Base-by-base conservation (phyloP, 306 rosid genomes). In the Cercis canadensis region DNA sequence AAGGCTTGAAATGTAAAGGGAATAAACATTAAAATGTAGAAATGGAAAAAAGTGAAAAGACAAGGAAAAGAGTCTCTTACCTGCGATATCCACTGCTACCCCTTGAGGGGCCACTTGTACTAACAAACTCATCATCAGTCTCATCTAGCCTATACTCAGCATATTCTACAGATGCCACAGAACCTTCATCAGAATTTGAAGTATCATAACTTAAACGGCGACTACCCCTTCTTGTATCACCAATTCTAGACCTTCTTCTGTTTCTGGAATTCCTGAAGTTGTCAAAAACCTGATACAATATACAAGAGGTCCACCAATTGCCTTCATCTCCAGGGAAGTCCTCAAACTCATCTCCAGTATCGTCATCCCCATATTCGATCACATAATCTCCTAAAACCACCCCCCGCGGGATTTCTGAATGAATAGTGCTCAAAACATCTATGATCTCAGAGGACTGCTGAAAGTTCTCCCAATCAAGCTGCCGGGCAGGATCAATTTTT, bases 271-370 rank as follows among this genome's bases (percentile, higher is more conserved):
- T 90, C 74, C 98, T 87, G 36, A 93, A 80, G 80, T 93, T 87
- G 69, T 93, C 94, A 19, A 93, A 90, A 33, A 89, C 93, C 66
- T 92, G 97, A 82, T 93, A 93, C 74, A 90, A 77, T 47, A 93
- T 90, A 71, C 98, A 93, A 16, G 97, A 90, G 74, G 96, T 93
- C 98, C 98, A 93, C 98, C 98, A 90, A 79, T 87, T 90, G 72
- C 96, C 96, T 8, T 87, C 89, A 39, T 81, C 92, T 36, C 90
- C 94, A 11, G 78, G 97, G 75, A 90, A 93, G 81, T 90, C 96
- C 57, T 90, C 98, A 41, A 87, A 88, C 80, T 90, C 98, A 58
- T 90, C 94, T 41, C 89, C 84, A 62, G 83, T 81, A 63, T 90
- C 97, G 29, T 90, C 92, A 7, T 88, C 96, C 6, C 94, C 98